Base-by-base conservation (phyloP, 2,329 filamentous ascomycete species). In the Aspergillus hortae region DNA sequence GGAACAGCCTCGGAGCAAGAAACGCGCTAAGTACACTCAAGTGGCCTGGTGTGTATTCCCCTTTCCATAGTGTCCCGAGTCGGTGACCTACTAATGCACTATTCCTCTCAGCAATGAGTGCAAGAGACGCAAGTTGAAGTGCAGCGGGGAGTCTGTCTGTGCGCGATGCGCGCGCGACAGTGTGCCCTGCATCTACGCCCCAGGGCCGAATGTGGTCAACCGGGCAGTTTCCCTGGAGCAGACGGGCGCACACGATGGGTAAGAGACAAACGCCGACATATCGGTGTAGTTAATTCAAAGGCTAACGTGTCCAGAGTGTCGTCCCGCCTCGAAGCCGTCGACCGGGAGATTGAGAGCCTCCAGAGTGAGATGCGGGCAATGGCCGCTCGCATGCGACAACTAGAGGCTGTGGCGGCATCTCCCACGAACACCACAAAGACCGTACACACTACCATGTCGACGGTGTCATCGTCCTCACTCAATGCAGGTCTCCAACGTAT, bases 111-210 rank as follows among this genome's bases (percentile, higher is more conserved):
- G 86, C 61, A 89, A 88, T 63, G 85, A 88, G 65, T 89, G 86
- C 69, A 89, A 89, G 62, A 77, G 86, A n/a, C 82, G 86, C 52
- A 89, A 89, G 69, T 84, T 89, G 63, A 88, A 88, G 68, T 89
- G 86, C 71, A 88, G 88, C 67, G 86, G 86, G 55, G 82, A 87
- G 60, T 81, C 79, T 1, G 82, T 84, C 1, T 89, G 86, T 58
- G 80, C 84, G 54, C 77, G 86, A 51, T 89, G 86, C 61, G 82
- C 47, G 3, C 59, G 61, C 14, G 83, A 88, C 67, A 84, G 83
- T 60, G 76, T 87, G 15, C 71, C 80, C 56, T 88, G 85, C 63
- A 74, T 86, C 42, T 88, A 88, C 71, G 78, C 84, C 5, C 80
- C 83, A 12, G 86, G 86, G 63, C 86, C 84, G 67, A 46, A 61